phyloP scores from a whole-genome alignment of 805 yeast genomes.

The Zygoascus tannicola region DNA sequence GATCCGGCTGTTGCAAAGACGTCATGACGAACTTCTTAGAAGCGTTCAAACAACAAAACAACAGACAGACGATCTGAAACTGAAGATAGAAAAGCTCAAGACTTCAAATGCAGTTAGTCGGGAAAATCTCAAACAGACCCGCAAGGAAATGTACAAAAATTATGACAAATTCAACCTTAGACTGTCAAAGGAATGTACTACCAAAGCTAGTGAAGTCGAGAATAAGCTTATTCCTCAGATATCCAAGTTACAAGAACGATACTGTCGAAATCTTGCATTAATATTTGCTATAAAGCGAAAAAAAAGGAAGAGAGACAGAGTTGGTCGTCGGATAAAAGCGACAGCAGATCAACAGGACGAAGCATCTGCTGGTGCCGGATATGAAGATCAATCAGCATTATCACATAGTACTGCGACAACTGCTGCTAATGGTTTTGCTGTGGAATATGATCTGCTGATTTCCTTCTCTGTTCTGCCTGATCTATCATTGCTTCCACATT shows the following conservation, averaged over 20 bases:
- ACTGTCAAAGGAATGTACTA: neutral
- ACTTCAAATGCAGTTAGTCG: neutral
- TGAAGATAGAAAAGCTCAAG: neutral
- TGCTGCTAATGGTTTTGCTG: neutral
- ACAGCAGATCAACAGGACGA: neutral
- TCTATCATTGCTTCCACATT: slow-evolving; percentile 22
- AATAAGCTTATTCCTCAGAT: neutral
- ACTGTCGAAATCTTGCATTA: slow-evolving; percentile 8
- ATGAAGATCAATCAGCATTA: neutral
- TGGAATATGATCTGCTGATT: slow-evolving; percentile 23
- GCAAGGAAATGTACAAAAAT: neutral
- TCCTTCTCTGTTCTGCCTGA: slow-evolving; percentile 27
- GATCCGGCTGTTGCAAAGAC: neutral
- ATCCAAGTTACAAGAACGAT: neutral
- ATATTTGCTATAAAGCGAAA: slow-evolving; percentile 15
- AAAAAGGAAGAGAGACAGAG: slow-evolving; percentile 14
- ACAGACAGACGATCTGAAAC: neutral
- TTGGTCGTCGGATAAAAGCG: slow-evolving; percentile 5
- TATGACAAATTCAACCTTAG: neutral
- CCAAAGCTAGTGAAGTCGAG: neutral
- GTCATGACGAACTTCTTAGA: neutral
- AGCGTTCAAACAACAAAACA: neutral
- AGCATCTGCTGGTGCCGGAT: neutral
- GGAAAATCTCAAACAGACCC: neutral
- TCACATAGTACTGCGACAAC: no score